These are phyloP conservation scores for Solanum chilense DNA, from an alignment of 257 asterid genomes.

Conservation along the genomic window DNA sequence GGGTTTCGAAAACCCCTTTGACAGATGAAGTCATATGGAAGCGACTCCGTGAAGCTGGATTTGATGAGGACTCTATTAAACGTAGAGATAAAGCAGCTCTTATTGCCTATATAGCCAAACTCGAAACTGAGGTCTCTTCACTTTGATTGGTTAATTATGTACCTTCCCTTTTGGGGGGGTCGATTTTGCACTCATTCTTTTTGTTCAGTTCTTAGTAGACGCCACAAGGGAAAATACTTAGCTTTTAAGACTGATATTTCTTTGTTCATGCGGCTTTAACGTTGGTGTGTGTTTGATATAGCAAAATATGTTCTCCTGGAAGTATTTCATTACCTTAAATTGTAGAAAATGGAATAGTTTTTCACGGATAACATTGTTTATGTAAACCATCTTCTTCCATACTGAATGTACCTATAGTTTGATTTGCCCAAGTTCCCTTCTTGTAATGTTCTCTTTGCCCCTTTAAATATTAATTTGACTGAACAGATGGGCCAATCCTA, in stretches of 20 bases:
- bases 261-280: neutral
- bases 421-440: neutral
- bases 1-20: constrained; percentile 63
- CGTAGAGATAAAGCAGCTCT: constrained; percentile 91
- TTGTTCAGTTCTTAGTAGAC: neutral
- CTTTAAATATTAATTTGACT: neutral
- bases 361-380: neutral
- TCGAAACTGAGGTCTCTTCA: constrained; percentile 65
- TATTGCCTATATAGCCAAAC: constrained; percentile 76
- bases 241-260: neutral
- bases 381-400: neutral
- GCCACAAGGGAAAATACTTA: neutral
- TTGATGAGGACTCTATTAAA: constrained; percentile 86
- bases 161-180: neutral
- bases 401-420: neutral
- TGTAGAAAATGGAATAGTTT: neutral
- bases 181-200: neutral
- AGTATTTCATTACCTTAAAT: neutral
- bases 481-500: neutral
- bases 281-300: neutral
- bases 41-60: constrained; percentile 77
- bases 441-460: neutral
- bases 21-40: constrained; percentile 76
- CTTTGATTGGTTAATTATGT: neutral
- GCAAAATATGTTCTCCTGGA: neutral